A percentile compares a stretch with the other conserved stretches of the same genome.
Conservation (phyloP, 495 filamentous ascomycete species). For the Penicillium flavigenum region DNA sequence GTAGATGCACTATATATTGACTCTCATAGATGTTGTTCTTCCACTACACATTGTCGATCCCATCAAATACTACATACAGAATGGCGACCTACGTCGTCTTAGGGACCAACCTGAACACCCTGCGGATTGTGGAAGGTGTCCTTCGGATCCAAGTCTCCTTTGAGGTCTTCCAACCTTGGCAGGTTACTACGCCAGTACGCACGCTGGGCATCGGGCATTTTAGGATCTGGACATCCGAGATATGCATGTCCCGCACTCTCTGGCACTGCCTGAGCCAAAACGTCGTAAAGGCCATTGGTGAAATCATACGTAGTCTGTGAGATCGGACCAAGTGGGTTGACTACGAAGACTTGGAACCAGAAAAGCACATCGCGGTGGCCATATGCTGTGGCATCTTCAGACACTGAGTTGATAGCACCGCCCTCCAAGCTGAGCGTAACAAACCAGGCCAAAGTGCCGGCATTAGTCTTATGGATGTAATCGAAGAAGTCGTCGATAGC, state of each 20-base stretch:
- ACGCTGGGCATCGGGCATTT: conserved; percentile 34
- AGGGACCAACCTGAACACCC: conserved; percentile 31
- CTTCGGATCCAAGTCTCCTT: conserved; percentile 50
- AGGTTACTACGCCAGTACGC: conserved; percentile 57
- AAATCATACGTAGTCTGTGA: conserved; percentile 31
- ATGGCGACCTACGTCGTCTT: no score
- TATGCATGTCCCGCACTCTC: conserved; percentile 43
- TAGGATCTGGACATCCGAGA: conserved; percentile 66
- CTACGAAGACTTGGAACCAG: conserved; percentile 36
- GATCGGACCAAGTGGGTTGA: conserved; percentile 38
- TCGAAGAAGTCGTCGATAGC: conserved; percentile 36
- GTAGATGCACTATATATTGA: no score
- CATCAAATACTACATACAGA: no score
- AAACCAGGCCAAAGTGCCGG: conserved; percentile 39
- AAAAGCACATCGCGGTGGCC: conserved; percentile 39
- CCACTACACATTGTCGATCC: no score
- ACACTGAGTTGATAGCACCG: conserved; percentile 34
- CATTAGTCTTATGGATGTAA: conserved; percentile 42
- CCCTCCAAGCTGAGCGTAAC: conserved; percentile 35
- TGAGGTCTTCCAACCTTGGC: conserved; percentile 48
- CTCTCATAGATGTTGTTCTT: no score
- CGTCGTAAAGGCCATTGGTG: conserved; percentile 41
- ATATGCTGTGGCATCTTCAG: conserved; percentile 35
- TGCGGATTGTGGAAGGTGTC: conserved; percentile 61
- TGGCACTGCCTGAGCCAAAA: conserved; percentile 21